Conservation (phyloP, 2,329 filamentous ascomycete species). For the Mycocentrospora acerina region DNA sequence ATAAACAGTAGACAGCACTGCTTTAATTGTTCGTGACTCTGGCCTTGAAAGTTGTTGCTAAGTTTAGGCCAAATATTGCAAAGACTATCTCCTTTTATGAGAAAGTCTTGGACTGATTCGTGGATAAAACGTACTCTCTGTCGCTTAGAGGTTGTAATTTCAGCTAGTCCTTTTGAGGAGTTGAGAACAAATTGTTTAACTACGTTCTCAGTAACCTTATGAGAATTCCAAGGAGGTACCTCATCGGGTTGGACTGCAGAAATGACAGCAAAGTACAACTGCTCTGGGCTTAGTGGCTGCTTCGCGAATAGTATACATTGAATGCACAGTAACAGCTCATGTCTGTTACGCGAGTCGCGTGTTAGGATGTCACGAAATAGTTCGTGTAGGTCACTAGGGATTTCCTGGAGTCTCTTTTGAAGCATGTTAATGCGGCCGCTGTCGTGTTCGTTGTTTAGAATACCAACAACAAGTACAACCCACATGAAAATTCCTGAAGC, state of each 20-base stretch:
- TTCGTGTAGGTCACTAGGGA: conserved; percentile 46
- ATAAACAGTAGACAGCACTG: conserved; percentile 48
- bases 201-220: conserved; percentile 9
- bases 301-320: conserved; percentile 23
- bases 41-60: conserved; percentile 30
- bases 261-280: conserved; percentile 19
- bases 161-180: conserved; percentile 26
- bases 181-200: conserved; percentile 21
- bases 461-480: conserved; percentile 29
- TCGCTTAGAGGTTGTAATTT: conserved; percentile 15
- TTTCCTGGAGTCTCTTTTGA: conserved; percentile 38
- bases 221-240: conserved; percentile 12
- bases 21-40: conserved; percentile 46
- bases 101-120: conserved; percentile 40
- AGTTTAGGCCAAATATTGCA: conserved; percentile 36
- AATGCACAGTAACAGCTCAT: conserved; percentile 14
- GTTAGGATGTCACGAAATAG: conserved; percentile 50
- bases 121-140: conserved; percentile 35
- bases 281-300: conserved; percentile 11
- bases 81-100: conserved; percentile 41
- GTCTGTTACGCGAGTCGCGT: conserved; percentile 42
- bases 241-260: conserved; percentile 8
- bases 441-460: conserved; percentile 48
- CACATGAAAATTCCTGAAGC: conserved; percentile 51
- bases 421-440: conserved; percentile 32